Percentiles rank a stretch among this genome's conserved stretches.
These are phyloP conservation scores for Naganishia vishniacii DNA, from an alignment of 768 basidiomycete genomes.

Conservation along the genomic window DNA sequence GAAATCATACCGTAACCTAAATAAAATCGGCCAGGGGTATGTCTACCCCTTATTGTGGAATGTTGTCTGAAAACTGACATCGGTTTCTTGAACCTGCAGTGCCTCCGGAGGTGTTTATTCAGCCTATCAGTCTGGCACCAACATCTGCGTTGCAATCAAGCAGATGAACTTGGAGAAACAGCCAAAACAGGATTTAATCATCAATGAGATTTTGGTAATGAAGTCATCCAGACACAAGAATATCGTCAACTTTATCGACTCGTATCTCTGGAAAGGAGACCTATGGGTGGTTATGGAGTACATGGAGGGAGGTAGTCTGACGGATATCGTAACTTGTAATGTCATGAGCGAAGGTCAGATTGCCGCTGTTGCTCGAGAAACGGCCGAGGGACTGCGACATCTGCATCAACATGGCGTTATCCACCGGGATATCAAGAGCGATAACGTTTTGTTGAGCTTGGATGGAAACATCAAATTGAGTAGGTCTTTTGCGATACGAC, in stretches of 20 bases:
- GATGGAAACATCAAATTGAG: slow-evolving; percentile 96
- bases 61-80: slow-evolving; percentile 1
- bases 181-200: slow-evolving; percentile 98
- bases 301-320: slow-evolving; percentile 93
- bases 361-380: slow-evolving; percentile 89
- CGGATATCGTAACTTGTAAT: slow-evolving; percentile 91
- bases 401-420: slow-evolving; percentile 94
- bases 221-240: slow-evolving; percentile 93
- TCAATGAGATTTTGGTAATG: slow-evolving; percentile 99
- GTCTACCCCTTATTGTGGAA: slow-evolving; percentile 40
- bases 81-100: slow-evolving; percentile 50
- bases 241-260: slow-evolving; percentile 99
- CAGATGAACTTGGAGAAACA: slow-evolving; percentile 99
- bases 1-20: slow-evolving; percentile 78
- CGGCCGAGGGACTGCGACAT: slow-evolving; percentile 86
- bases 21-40: slow-evolving; percentile 97
- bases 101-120: slow-evolving; percentile 98
- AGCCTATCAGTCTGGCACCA: slow-evolving; percentile 93
- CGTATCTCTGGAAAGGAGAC: slow-evolving; percentile 94
- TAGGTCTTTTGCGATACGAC: slow-evolving; percentile 54
- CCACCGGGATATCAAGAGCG: slow-evolving; percentile 98
- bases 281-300: slow-evolving; percentile 99
- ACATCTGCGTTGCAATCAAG: slow-evolving; percentile 93
- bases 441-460: slow-evolving; percentile 88
- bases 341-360: slow-evolving; percentile 99